These are phyloP conservation scores for Apiospora phragmitis DNA, from an alignment of 2,329 filamentous ascomycete species.

Conservation along the genomic window DNA sequence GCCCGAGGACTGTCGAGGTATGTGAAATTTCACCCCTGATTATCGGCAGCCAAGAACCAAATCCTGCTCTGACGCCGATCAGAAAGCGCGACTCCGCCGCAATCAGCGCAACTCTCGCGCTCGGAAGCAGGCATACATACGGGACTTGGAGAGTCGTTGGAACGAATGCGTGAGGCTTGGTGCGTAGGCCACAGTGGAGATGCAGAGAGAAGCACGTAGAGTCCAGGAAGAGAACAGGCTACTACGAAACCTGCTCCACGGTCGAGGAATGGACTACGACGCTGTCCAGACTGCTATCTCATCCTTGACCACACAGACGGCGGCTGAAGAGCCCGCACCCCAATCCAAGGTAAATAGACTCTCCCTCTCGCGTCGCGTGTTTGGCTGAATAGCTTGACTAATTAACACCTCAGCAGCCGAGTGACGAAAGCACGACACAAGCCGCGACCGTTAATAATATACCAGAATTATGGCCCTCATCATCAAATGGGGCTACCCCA, in stretches of 20 bases:
- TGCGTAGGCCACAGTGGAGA: background rate
- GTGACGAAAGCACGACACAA: too few species aligned
- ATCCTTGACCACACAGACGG: background rate
- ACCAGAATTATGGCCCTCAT: background rate
- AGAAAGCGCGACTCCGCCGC: constrained; percentile 1
- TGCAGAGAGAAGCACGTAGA: background rate
- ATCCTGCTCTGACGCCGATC: background rate
- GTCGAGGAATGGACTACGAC: background rate
- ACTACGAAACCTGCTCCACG: background rate
- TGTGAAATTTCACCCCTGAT: background rate
- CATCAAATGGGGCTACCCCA: background rate
- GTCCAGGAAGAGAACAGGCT: background rate
- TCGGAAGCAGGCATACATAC: background rate
- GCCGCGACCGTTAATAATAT: too few species aligned
- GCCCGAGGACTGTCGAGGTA: background rate
- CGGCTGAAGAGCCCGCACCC: background rate
- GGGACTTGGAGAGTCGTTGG: background rate
- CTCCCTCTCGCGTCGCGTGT: background rate
- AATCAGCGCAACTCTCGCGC: constrained; percentile 3
- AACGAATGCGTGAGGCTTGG: background rate
- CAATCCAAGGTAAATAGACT: background rate
- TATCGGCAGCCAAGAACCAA: background rate
- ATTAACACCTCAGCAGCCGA: background rate
- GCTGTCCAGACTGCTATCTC: background rate
- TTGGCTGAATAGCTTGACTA: background rate